phyloP scores from a whole-genome alignment of 805 yeast genomes.

The Teunomyces aglyptinius region DNA sequence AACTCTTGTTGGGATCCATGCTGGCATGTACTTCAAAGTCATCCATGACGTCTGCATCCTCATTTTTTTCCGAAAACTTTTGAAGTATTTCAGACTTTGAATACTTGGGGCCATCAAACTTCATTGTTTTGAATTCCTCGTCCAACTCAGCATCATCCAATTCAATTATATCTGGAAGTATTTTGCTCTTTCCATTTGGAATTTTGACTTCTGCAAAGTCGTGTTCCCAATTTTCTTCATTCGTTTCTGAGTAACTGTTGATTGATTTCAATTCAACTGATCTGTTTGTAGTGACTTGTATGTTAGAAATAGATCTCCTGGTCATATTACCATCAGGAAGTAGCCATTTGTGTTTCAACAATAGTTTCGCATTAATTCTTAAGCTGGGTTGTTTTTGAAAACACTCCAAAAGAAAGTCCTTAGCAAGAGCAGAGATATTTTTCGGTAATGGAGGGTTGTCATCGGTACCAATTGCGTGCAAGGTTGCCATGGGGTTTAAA shows the following conservation, averaged over 20 bases:
- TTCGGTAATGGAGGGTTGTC: slow-evolving; percentile 69
- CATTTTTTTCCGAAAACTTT: slow-evolving; percentile 29
- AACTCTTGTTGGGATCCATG: background rate
- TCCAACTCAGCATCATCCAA: slow-evolving; percentile 8
- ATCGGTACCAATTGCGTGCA: slow-evolving; percentile 80
- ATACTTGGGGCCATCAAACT: slow-evolving; percentile 4
- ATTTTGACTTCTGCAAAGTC: slow-evolving; percentile 24
- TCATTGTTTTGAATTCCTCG: slow-evolving; percentile 9
- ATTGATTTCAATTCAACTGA: slow-evolving; percentile 18
- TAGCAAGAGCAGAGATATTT: slow-evolving; percentile 38
- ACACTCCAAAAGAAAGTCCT: slow-evolving; percentile 64
- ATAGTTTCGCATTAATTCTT: slow-evolving; percentile 53
- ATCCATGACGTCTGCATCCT: slow-evolving; percentile 15
- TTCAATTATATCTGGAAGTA: slow-evolving; percentile 7
- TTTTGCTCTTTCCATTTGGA: slow-evolving; percentile 2
- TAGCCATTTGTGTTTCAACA: slow-evolving; percentile 66
- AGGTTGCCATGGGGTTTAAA: slow-evolving; percentile 70
- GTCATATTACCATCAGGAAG: slow-evolving; percentile 6
- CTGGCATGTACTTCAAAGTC: slow-evolving; percentile 1
- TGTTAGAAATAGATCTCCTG: background rate
- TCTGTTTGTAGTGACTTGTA: background rate
- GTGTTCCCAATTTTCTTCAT: slow-evolving; percentile 36
- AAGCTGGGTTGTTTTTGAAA: slow-evolving; percentile 66
- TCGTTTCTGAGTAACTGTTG: slow-evolving; percentile 24
- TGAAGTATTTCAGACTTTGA: slow-evolving; percentile 29